Conservation (phyloP, 768 basidiomycete genomes). For the Nidularia pulvinata region DNA sequence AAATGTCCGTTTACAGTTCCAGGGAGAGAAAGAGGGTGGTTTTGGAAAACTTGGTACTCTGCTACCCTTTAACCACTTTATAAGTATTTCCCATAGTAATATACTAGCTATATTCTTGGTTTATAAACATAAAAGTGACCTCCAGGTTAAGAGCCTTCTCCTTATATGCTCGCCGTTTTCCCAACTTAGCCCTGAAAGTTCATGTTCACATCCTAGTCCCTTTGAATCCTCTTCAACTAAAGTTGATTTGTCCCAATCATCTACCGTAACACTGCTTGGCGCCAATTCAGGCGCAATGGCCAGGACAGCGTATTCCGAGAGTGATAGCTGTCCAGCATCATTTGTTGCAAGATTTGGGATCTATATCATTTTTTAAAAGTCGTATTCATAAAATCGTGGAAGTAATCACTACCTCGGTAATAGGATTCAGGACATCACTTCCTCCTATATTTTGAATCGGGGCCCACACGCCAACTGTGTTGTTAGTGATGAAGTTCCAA, state of each 20-base stretch:
- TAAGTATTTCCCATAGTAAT: neutral
- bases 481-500: constrained; percentile 26
- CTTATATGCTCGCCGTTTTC: neutral
- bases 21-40: neutral
- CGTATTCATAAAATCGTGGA: neutral
- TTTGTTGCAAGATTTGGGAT: constrained; percentile 33
- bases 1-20: neutral
- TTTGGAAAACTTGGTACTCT: neutral
- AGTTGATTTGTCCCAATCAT: constrained; percentile 13
- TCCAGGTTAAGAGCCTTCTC: neutral
- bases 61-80: neutral
- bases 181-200: neutral
- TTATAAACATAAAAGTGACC: neutral
- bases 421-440: constrained; percentile 44
- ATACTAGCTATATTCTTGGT: neutral
- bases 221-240: constrained; percentile 2
- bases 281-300: constrained; percentile 32
- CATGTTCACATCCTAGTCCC: neutral
- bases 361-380: constrained; percentile 8
- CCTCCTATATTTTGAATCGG: constrained; percentile 37
- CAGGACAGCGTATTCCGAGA: constrained; percentile 31
- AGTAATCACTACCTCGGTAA: constrained; percentile 30
- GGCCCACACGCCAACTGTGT: constrained; percentile 30
- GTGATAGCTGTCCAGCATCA: constrained; percentile 27
- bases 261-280: constrained; percentile 11